phyloP scores from a whole-genome alignment of 1,284 basidiomycete genomes.

The Irpex rosettiformis region DNA sequence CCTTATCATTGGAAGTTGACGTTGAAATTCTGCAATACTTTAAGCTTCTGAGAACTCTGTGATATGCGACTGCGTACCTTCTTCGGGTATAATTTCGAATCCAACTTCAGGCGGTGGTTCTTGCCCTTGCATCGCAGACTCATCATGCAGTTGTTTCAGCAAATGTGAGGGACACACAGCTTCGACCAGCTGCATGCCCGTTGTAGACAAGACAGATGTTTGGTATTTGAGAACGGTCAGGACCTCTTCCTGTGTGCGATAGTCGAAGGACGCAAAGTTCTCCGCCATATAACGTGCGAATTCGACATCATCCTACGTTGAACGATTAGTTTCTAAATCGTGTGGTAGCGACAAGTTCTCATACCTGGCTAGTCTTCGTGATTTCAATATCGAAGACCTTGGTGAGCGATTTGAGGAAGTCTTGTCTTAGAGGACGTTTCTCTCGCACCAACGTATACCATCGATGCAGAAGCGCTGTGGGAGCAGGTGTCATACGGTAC shows the following conservation, averaged over 20 bases:
- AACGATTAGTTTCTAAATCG: not conserved
- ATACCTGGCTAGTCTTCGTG: constrained; percentile 46
- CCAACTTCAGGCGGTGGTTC: constrained; percentile 1
- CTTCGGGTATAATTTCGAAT: not conserved
- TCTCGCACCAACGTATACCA: constrained; percentile 93
- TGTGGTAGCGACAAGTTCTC: constrained; percentile 5
- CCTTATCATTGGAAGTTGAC: constrained; percentile 46
- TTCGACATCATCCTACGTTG: constrained; percentile 66
- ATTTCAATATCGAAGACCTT: constrained; percentile 75
- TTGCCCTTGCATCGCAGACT: constrained; percentile 8
- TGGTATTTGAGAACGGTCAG: constrained; percentile 82
- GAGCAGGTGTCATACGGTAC: constrained; percentile 51
- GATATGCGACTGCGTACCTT: constrained; percentile 3
- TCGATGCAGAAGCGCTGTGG: constrained; percentile 73
- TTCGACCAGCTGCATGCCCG: constrained; percentile 79
- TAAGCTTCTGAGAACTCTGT: constrained; percentile 7
- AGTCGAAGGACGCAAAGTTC: constrained; percentile 89
- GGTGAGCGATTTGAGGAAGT: constrained; percentile 82
- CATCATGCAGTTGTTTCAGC: constrained; percentile 53
- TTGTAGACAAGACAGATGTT: constrained; percentile 78
- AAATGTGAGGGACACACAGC: constrained; percentile 65
- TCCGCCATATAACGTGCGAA: constrained; percentile 92
- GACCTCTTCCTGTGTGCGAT: constrained; percentile 93
- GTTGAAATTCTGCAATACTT: constrained; percentile 19
- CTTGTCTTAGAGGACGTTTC: constrained; percentile 79